Evolutionary conservation across 2,329 filamentous ascomycete genomes (phyloP).

Genomic region (Aspergillus fumigatiaffinis): DNA sequence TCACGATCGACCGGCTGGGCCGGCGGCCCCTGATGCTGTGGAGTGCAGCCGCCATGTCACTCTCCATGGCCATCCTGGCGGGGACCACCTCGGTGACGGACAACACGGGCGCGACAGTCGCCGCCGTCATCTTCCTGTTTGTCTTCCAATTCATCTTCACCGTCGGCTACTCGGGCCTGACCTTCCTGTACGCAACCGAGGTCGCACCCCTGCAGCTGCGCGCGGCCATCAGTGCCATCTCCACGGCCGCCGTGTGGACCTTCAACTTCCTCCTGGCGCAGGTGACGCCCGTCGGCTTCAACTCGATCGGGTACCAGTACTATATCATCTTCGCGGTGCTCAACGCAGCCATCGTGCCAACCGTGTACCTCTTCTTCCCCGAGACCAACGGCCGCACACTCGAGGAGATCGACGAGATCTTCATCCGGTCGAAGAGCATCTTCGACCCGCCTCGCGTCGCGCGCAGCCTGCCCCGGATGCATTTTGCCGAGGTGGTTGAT

Average conservation of each 20-base stretch:
- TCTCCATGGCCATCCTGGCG: constrained; percentile 40
- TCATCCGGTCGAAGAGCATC: constrained; percentile 27
- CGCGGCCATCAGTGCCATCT: constrained; percentile 54
- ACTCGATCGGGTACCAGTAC: constrained; percentile 45
- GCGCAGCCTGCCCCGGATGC: constrained; percentile 11
- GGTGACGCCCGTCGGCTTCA: constrained; percentile 36
- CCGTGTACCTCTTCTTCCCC: constrained; percentile 37
- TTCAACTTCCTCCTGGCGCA: constrained; percentile 38
- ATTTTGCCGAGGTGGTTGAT: constrained; percentile 11
- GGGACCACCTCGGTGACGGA: constrained; percentile 45
- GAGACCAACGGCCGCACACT: constrained; percentile 38
- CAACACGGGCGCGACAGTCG: constrained; percentile 48
- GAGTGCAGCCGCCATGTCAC: constrained; percentile 26
- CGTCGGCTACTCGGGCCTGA: constrained; percentile 56
- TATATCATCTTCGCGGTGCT: constrained; percentile 45
- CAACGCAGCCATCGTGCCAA: constrained; percentile 30
- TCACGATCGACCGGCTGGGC: constrained; percentile 44
- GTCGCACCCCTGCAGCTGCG: constrained; percentile 43
- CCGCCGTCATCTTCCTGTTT: constrained; percentile 55
- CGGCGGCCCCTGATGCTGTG: constrained; percentile 34
- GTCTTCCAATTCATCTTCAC: constrained; percentile 59
- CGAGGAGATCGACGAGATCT: constrained; percentile 41
- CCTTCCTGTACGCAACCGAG: constrained; percentile 59
- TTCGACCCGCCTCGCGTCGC: constrained; percentile 25
- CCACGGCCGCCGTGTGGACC: constrained; percentile 44